A percentile compares a stretch with the other conserved stretches of the same genome.
Conservation (phyloP, 73 alveolate genomes). For the Uronychia binucleata region DNA sequence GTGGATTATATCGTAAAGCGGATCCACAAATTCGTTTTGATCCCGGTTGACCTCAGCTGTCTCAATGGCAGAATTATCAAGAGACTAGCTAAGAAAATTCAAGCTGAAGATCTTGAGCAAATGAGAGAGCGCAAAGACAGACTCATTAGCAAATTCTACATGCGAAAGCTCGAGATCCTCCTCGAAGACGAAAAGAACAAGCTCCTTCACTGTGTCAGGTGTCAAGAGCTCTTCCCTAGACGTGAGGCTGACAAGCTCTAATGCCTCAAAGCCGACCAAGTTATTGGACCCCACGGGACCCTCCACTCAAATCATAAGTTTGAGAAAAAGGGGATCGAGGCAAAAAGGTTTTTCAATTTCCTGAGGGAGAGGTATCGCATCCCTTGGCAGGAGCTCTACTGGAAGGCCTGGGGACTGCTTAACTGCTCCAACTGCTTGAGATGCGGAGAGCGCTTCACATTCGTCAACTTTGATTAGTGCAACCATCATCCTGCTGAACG, state of each 20-base stretch:
- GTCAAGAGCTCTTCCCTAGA: neutral
- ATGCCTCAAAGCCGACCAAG: neutral
- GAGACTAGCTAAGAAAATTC: constrained; percentile 3
- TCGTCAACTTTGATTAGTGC: constrained; percentile 57
- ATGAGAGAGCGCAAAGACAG: constrained; percentile 15
- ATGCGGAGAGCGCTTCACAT: constrained; percentile 10
- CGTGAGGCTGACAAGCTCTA: neutral
- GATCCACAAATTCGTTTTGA: constrained; percentile 41
- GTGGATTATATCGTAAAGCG: neutral
- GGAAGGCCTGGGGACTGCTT: constrained; percentile 35
- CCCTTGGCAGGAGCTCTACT: constrained; percentile 19
- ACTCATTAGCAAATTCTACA: constrained; percentile 13
- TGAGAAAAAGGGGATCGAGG: constrained; percentile 9
- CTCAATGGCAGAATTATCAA: constrained; percentile 24
- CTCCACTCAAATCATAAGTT: neutral
- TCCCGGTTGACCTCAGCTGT: constrained; percentile 60
- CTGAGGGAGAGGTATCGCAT: constrained; percentile 17
- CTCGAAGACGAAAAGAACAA: constrained; percentile 23
- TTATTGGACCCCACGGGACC: neutral
- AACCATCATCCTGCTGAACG: constrained; percentile 56
- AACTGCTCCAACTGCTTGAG: neutral
- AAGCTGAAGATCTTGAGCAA: neutral
- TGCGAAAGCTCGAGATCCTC: constrained; percentile 11
- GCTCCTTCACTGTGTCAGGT: constrained; percentile 4
- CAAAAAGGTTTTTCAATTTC: constrained; percentile 3